Conservation (phyloP, 352 stramenopile species). For the Pythium phragmitis region DNA sequence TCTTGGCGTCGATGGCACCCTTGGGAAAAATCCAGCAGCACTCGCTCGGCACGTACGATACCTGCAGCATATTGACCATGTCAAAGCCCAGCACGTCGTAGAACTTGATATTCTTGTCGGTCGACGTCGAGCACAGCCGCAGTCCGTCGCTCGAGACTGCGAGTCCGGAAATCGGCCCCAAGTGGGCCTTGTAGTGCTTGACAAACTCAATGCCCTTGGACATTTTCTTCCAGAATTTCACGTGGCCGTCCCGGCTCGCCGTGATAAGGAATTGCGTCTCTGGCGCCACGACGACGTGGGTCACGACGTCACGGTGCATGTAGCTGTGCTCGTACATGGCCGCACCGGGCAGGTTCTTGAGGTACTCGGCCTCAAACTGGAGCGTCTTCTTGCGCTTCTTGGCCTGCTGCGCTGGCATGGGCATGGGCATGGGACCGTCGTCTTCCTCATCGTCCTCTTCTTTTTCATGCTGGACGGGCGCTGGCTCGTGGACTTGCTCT, state of each 20-base stretch:
- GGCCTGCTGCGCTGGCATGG: constrained; percentile 29
- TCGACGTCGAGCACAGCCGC: constrained; percentile 80
- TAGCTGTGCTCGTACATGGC: constrained; percentile 96
- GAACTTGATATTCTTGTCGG: constrained; percentile 96
- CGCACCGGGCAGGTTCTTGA: constrained; percentile 83
- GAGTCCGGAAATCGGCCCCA: constrained; percentile 85
- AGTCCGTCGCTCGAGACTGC: constrained; percentile 83
- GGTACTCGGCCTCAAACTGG: constrained; percentile 67
- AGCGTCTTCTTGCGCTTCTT: constrained; percentile 52
- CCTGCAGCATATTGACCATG: constrained; percentile 96
- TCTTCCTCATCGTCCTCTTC: constrained; percentile 31
- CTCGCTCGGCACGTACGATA: constrained; percentile 64
- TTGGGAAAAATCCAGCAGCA: constrained; percentile 78
- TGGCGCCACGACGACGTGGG: constrained; percentile 86
- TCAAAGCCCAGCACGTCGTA: constrained; percentile 99
- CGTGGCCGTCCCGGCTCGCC: constrained; percentile 93
- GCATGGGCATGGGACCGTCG: constrained; percentile 63
- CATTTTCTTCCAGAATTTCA: constrained; percentile 99
- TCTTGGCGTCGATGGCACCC: constrained; percentile 53
- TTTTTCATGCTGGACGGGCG: not conserved
- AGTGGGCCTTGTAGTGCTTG: constrained; percentile 98
- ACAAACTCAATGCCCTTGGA: constrained; percentile 96
- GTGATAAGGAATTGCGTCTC: constrained; percentile 97
- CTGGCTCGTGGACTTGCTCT: not conserved
- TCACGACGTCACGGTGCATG: constrained; percentile 97